These are phyloP conservation scores for Barbarea vulgaris DNA, from an alignment of 345 rosid species.

Conservation along the genomic window DNA sequence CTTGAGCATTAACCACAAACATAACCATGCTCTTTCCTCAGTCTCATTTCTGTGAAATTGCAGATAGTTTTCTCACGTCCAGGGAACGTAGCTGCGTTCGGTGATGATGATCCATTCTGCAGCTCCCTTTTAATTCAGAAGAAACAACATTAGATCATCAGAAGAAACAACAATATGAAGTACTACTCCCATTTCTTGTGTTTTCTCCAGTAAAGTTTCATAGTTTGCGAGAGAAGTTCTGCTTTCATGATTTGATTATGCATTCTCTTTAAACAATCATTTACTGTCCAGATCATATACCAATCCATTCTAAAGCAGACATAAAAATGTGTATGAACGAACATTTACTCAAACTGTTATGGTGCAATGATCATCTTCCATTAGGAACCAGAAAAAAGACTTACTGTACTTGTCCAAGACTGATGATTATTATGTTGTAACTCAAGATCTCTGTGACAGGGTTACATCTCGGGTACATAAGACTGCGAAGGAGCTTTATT, in stretches of 20 bases:
- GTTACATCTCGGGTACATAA: background rate
- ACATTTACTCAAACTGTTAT: background rate
- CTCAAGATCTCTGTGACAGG: constrained; percentile 16
- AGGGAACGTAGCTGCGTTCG: constrained; percentile 54
- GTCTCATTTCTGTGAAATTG: background rate
- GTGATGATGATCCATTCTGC: constrained; percentile 44
- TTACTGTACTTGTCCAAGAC: background rate
- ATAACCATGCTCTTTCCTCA: background rate
- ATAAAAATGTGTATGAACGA: background rate
- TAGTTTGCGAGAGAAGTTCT: background rate
- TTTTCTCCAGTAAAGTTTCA: background rate
- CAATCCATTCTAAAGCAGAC: background rate
- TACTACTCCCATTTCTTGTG: background rate
- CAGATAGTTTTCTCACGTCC: constrained; percentile 74
- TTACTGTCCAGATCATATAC: background rate
- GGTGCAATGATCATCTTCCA: background rate
- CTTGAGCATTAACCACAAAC: background rate
- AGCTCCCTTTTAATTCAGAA: constrained; percentile 35
- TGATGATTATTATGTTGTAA: background rate
- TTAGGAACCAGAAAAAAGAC: background rate
- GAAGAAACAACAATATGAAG: background rate
- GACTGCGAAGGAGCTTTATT: background rate
- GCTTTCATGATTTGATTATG: background rate
- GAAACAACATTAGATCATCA: background rate
- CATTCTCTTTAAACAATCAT: background rate